A percentile compares a stretch with the other conserved stretches of the same genome.
Conservation (phyloP, 2,329 filamentous ascomycete species). For the Cryphonectria carpinicola region DNA sequence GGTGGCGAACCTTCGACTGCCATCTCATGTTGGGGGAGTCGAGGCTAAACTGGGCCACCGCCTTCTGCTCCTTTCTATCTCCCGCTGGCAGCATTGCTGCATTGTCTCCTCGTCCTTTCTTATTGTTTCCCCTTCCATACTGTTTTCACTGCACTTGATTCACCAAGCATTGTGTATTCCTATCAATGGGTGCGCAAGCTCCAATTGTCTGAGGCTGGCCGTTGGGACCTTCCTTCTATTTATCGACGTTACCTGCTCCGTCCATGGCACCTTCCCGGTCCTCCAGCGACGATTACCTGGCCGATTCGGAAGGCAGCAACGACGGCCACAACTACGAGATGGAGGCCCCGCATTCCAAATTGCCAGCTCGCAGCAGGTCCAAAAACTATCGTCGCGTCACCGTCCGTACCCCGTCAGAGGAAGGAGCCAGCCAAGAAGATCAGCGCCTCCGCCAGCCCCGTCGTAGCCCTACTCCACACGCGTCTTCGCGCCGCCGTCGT, state of each 20-base stretch:
- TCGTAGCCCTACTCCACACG: conserved; percentile 8
- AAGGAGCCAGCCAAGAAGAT: conserved; percentile 12
- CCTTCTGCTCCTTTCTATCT: not conserved
- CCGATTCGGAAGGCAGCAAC: conserved; percentile 17
- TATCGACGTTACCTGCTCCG: not conserved
- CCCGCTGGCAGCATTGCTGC: not conserved
- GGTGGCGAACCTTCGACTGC: not conserved
- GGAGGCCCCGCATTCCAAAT: not conserved
- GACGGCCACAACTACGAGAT: not conserved
- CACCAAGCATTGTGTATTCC: not conserved
- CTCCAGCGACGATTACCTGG: conserved; percentile 1
- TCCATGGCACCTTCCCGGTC: conserved; percentile 13
- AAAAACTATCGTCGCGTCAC: conserved; percentile 14
- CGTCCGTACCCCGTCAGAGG: conserved; percentile 22
- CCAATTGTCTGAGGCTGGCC: not conserved
- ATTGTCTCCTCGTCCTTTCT: not conserved
- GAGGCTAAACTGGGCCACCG: not conserved
- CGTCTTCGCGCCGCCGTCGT: conserved; percentile 3
- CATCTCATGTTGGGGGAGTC: not conserved
- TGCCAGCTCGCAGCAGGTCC: conserved; percentile 8
- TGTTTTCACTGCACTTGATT: not conserved
- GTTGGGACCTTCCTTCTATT: not conserved
- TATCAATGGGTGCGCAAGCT: not conserved
- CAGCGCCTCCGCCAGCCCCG: not conserved
- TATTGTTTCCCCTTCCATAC: not conserved